Conservation (phyloP, 352 stramenopile species). For the Pythium sp. region DNA sequence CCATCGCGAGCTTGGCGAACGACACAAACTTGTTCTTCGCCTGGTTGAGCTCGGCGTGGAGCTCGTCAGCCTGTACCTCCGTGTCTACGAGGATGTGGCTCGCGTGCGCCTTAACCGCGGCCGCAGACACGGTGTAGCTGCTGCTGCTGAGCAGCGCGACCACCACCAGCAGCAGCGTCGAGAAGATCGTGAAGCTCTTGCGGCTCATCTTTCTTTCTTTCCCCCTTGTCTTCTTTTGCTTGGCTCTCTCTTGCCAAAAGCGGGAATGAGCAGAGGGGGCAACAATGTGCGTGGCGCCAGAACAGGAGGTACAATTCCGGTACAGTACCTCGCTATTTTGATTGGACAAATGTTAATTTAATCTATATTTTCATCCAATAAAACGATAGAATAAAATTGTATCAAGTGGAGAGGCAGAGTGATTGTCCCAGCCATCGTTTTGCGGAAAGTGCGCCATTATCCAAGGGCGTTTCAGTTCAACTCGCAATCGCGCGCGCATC, state of each 20-base stretch:
- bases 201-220: slow-evolving; percentile 9
- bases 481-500: not conserved
- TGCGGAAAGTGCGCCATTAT: not conserved
- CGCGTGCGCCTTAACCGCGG: slow-evolving; percentile 40
- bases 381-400: not conserved
- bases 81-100: slow-evolving; percentile 83
- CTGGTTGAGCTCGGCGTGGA: slow-evolving; percentile 49
- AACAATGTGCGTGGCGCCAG: not conserved
- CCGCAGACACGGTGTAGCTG: slow-evolving; percentile 9
- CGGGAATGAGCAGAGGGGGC: slow-evolving; percentile 1
- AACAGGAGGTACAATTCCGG: not conserved
- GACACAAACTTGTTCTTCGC: slow-evolving; percentile 51
- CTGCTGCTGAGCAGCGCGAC: slow-evolving; percentile 12
- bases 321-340: not conserved
- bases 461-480: slow-evolving; percentile 8
- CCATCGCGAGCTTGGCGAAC: slow-evolving; percentile 67
- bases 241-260: slow-evolving; percentile 10
- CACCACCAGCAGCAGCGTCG: slow-evolving; percentile 13
- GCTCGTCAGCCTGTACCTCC: slow-evolving; percentile 55
- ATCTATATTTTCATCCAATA: not conserved
- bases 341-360: not conserved
- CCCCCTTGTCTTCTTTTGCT: slow-evolving; percentile 6
- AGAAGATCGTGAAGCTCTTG: slow-evolving; percentile 17
- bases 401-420: not conserved
- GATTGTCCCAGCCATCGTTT: not conserved